Percentiles rank a stretch among this genome's conserved stretches.
Conservation (phyloP, 306 rosid genomes). For the Abrus precatorius region DNA sequence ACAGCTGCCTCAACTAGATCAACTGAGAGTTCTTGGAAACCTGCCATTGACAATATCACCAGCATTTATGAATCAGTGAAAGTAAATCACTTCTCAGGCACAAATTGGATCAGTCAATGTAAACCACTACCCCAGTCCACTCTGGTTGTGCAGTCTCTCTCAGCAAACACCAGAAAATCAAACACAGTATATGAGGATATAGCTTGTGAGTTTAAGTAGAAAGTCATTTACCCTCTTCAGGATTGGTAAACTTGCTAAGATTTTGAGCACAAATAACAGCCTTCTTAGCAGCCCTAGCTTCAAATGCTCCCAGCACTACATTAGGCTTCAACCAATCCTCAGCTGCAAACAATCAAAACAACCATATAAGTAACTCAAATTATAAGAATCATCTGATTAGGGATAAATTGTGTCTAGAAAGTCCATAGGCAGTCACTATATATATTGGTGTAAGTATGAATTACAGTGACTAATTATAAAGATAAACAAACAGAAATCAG, state of each 20-base stretch:
- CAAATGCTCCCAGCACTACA: constrained; percentile 75
- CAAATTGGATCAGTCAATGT: not conserved
- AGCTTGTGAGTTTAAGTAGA: constrained; percentile 26
- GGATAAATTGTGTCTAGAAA: constrained; percentile 27
- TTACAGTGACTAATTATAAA: constrained; percentile 9
- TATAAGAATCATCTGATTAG: not conserved
- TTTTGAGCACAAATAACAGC: constrained; percentile 77
- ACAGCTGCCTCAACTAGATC: constrained; percentile 82
- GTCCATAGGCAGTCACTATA: not conserved
- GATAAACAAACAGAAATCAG: not conserved
- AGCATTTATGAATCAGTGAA: constrained; percentile 17
- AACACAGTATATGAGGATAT: constrained; percentile 19
- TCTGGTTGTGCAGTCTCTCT: not conserved
- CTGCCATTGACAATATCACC: constrained; percentile 52
- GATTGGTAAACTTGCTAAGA: constrained; percentile 77
- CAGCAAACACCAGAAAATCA: constrained; percentile 31
- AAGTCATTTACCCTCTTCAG: constrained; percentile 76
- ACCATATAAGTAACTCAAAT: constrained; percentile 26
- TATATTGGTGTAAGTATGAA: constrained; percentile 13
- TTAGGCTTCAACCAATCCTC: constrained; percentile 92
- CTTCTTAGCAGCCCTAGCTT: constrained; percentile 86
- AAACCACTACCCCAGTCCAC: constrained; percentile 11
- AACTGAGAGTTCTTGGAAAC: constrained; percentile 78
- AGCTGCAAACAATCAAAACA: constrained; percentile 63
- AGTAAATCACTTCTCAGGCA: not conserved